Percentiles rank a stretch among this genome's conserved stretches.
phyloP scores from a whole-genome alignment of 2,329 filamentous ascomycete species.

The Clonostachys chloroleuca region DNA sequence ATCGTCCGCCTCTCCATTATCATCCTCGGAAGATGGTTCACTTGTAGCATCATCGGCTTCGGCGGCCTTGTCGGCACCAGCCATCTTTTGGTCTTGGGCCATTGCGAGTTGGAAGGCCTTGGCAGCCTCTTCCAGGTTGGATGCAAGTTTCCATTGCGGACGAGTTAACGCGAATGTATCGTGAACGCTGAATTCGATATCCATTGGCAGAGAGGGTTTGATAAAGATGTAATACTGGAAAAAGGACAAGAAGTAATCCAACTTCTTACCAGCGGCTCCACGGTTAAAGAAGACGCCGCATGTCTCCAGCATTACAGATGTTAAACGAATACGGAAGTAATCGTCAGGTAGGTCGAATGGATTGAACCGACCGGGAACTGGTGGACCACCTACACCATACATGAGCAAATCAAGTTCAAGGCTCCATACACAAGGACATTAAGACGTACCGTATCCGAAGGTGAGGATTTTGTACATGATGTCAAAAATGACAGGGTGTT shows the following conservation, averaged over 20 bases:
- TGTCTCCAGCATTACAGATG: conserved; percentile 86
- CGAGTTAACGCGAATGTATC: conserved; percentile 82
- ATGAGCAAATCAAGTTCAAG: not conserved
- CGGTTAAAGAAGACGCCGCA: conserved; percentile 96
- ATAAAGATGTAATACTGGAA: conserved; percentile 95
- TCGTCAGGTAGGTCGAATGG: conserved; percentile 86
- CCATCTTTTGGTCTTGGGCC: conserved; percentile 80
- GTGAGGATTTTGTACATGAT: conserved; percentile 91
- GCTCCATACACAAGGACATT: not conserved
- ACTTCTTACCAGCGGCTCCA: conserved; percentile 89
- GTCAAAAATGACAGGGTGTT: conserved; percentile 93
- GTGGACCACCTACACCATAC: conserved; percentile 60
- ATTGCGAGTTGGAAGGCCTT: conserved; percentile 84
- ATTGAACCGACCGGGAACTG: conserved; percentile 72
- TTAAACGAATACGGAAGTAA: conserved; percentile 89
- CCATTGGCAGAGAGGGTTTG: conserved; percentile 88
- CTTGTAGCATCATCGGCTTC: conserved; percentile 73
- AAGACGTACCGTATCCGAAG: conserved; percentile 70
- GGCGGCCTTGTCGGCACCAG: conserved; percentile 61
- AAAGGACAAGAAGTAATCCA: conserved; percentile 96
- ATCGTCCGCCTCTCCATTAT: conserved; percentile 62
- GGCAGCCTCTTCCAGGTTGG: conserved; percentile 76
- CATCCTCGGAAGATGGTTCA: conserved; percentile 72
- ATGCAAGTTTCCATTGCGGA: conserved; percentile 87
- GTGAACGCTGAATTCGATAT: conserved; percentile 94